Base-by-base conservation (phyloP, 257 asterid species). In the Paulownia fortunei region DNA sequence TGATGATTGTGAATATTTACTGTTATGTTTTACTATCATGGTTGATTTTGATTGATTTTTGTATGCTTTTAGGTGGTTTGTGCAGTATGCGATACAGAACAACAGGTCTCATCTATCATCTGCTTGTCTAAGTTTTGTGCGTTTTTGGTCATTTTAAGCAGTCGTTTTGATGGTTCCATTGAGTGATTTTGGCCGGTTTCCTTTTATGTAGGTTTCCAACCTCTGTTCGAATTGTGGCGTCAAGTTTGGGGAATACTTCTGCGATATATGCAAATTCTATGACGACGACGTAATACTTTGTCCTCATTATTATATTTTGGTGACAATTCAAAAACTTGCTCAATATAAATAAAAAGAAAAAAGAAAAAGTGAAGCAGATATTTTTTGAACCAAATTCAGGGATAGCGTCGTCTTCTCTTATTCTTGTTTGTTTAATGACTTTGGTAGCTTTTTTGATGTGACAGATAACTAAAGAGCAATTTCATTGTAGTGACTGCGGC, bases 401-500 rank as follows among this genome's bases (percentile, higher is more conserved):
- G 55, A 63, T 30, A 27, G 55, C 16, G 19, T 71, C 16, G 19
- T 71, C 55, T 36, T 55, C 34, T 69, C n/a, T 62, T 44, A 41
- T 42, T 72, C 24, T 63, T 72, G 72, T 42, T 76, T 41, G 46
- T 75, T 59, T 78, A 21, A 80, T 79, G 62, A 78, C 39, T 24
- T 47, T 63, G 66, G 42, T 80, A 58, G 58, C 72, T 67, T 80
- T n/a, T 66, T 80, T 83, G 76, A 58, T 69, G 77, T 82, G 78
- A 59, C 88, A 91, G 98, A 83, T 81, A 73, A 56, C 72, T 24
- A 94, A 91, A 86, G 61, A 80, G 41, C 98, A 92, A 86, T 94
- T 89, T 76, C 98, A 94, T 74, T 94, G 99, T 78, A 81, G 73
- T 84, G 98, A 92, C 51, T 94, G 99, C 63, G 97, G 99, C 75